Base-by-base conservation (phyloP, 1,284 basidiomycete species). In the Cryptococcus maquisensis region DNA sequence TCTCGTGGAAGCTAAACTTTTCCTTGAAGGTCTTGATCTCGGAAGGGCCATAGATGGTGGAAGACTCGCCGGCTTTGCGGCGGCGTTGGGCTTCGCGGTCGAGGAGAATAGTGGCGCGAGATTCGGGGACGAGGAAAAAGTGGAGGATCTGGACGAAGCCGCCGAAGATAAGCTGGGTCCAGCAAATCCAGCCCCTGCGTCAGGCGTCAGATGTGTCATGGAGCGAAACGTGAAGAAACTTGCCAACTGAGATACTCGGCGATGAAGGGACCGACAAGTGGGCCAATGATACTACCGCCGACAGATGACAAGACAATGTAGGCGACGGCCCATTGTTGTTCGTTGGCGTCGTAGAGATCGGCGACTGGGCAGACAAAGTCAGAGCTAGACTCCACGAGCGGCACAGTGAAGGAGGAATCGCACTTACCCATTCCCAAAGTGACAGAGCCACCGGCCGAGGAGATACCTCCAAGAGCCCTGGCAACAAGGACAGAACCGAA, bases 401-500 rank as follows among this genome's bases (percentile, higher is more conserved):
- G n/a, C n/a, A n/a, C n/a, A n/a, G n/a, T n/a, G 9, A 32, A n/a
- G 6, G 20, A 23, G 24, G 15, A 18, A 13, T 28, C 10, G 3
- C 5, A 32, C 28, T 41, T 44, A 63, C 64, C 65, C 68, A 78
- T 76, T 26, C 75, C 77, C 1, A 78, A 63, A 2, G 77, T 78
- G 37, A 79, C 77, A 21, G 72, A 75, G 7, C 77, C 77, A 21
- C 77, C 83, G 3, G 81, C 81, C 3, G 83, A 86, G 54, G 86
- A 87, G 58, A 87, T 79, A 21, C 86, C 86, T 26, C 78, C 79
- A 4, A 89, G 69, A 66, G 86, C 85, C 10, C 87, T 81, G 1
- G 81, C 83, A 46, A 85, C 71, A n/a, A 87, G 73, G 4, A 89
- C 75, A 0, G 84, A 84, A 48, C 80, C 74, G 40, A 85, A 83